A percentile compares a stretch with the other conserved stretches of the same genome.
phyloP scores from a whole-genome alignment of 2,329 filamentous ascomycete species.

The Cercospora citrullina region DNA sequence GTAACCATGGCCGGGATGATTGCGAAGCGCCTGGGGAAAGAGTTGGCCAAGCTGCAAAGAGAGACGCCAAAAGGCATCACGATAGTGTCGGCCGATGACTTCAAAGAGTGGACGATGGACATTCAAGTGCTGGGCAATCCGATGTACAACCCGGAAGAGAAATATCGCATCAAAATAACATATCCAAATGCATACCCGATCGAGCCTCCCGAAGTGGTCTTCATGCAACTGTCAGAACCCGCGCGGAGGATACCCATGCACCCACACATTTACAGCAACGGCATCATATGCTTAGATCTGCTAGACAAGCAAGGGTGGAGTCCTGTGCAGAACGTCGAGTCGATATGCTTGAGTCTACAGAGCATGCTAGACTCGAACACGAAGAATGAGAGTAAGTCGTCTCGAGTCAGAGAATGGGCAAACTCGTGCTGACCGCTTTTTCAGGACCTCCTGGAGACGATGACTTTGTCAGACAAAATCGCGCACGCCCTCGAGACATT shows the following conservation, averaged over 20 bases:
- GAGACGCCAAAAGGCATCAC: constrained; percentile 68
- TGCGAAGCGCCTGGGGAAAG: constrained; percentile 50
- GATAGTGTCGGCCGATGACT: constrained; percentile 76
- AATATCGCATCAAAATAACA: constrained; percentile 81
- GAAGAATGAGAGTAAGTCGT: constrained; percentile 70
- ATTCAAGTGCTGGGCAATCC: constrained; percentile 93
- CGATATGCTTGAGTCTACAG: constrained; percentile 93
- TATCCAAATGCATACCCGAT: constrained; percentile 88
- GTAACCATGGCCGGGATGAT: constrained; percentile 38
- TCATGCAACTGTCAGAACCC: constrained; percentile 61
- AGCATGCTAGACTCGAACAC: constrained; percentile 97
- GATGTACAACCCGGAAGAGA: constrained; percentile 71
- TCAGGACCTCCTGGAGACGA: constrained; percentile 74
- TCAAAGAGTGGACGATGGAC: constrained; percentile 89
- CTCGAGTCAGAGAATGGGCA: neutral
- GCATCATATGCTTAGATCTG: constrained; percentile 95
- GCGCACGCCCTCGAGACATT: constrained; percentile 79
- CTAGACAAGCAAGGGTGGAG: constrained; percentile 88
- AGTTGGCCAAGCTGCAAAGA: constrained; percentile 60
- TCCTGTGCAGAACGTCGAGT: constrained; percentile 95
- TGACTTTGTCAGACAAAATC: constrained; percentile 81
- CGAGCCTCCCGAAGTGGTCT: constrained; percentile 92
- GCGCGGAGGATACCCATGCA: constrained; percentile 78
- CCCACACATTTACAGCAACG: constrained; percentile 97
- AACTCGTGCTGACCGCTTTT: neutral